Conservation (phyloP, 192 early-diverging fungal species). For the Coemansia sp. region DNA sequence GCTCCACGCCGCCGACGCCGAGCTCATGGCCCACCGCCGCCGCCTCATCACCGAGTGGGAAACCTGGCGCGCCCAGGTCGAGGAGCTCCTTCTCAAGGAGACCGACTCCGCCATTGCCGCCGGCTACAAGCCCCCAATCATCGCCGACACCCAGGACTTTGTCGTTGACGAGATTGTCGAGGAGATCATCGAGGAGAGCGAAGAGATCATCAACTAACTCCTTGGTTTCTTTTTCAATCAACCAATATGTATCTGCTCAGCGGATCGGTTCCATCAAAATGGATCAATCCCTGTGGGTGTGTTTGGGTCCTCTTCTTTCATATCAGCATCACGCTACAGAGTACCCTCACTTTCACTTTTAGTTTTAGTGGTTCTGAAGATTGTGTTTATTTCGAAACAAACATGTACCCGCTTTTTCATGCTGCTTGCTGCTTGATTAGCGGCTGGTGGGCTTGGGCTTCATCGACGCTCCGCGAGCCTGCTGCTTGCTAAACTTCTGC, state of each 20-base stretch:
- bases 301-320: no score
- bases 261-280: no score
- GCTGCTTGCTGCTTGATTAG: conserved; percentile 8
- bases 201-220: conserved; percentile 42
- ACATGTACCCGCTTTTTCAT: no score
- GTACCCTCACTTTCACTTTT: no score
- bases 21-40: conserved; percentile 74
- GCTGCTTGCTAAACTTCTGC: conserved; percentile 51
- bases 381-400: no score
- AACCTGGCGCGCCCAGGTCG: conserved; percentile 69
- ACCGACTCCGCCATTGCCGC: conserved; percentile 58
- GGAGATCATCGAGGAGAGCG: conserved; percentile 58
- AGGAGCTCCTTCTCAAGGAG: conserved; percentile 57
- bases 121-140: conserved; percentile 58
- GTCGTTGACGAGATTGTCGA: conserved; percentile 87
- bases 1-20: conserved; percentile 66
- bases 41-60: conserved; percentile 82
- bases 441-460: conserved; percentile 49
- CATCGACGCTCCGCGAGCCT: conserved; percentile 34
- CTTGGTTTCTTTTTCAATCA: background rate
- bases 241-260: no score
- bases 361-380: no score
- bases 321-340: no score
- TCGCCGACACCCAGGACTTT: conserved; percentile 88
- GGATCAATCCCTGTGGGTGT: no score